Percentiles rank a stretch among this genome's conserved stretches.
These are phyloP conservation scores for Prunus padus DNA, from an alignment of 306 rosid species.

Conservation along the genomic window DNA sequence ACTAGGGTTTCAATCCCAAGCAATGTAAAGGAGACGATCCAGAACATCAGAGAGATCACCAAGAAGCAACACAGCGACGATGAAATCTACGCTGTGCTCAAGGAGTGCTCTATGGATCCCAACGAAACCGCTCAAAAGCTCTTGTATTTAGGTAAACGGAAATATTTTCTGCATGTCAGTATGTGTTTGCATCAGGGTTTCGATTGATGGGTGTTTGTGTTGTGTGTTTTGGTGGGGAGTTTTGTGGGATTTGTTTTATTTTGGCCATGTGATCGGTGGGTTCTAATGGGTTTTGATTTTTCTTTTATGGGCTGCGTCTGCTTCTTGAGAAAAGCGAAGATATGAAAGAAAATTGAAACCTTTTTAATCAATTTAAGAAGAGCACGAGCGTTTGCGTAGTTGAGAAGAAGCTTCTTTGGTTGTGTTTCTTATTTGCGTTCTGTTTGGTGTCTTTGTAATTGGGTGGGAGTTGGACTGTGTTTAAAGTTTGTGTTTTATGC, in stretches of 20 bases:
- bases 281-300: constrained; percentile 27
- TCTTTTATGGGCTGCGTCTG: constrained; percentile 13
- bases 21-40: constrained; percentile 54
- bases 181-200: constrained; percentile 14
- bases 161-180: background rate
- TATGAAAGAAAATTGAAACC: constrained; percentile 4
- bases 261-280: constrained; percentile 31
- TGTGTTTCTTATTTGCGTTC: background rate
- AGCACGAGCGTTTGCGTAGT: constrained; percentile 6
- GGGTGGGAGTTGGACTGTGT: background rate
- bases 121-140: constrained; percentile 81
- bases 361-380: constrained; percentile 21
- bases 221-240: background rate
- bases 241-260: constrained; percentile 4
- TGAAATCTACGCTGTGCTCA: constrained; percentile 70
- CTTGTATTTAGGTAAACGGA: constrained; percentile 33
- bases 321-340: background rate
- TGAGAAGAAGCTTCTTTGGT: constrained; percentile 14
- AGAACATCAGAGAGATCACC: constrained; percentile 73
- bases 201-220: constrained; percentile 7
- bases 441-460: constrained; percentile 7
- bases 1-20: constrained; percentile 74
- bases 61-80: constrained; percentile 83
- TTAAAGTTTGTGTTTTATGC: constrained; percentile 1
- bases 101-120: constrained; percentile 84